A percentile compares a stretch with the other conserved stretches of the same genome.
These are phyloP conservation scores for Pseudogymnoascus sp. DNA, from an alignment of 2,329 filamentous ascomycete species.

Conservation along the genomic window DNA sequence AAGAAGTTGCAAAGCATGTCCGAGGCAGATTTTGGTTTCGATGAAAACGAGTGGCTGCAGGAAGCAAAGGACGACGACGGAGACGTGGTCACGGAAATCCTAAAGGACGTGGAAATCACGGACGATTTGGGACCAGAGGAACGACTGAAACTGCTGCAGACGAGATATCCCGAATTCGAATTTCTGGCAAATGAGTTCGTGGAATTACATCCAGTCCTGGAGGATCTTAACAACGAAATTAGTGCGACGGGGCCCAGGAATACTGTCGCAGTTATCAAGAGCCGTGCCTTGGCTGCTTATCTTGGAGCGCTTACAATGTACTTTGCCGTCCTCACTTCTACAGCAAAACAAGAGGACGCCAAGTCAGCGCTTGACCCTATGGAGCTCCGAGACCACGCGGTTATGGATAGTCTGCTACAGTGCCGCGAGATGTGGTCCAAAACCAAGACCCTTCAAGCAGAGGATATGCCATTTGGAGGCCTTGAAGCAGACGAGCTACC, in stretches of 20 bases:
- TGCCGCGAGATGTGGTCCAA: conserved; percentile 74
- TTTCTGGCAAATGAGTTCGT: conserved; percentile 65
- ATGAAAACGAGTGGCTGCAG: conserved; percentile 76
- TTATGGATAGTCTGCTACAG: conserved; percentile 78
- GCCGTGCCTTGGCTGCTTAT: conserved; percentile 76
- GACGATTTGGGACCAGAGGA: conserved; percentile 71
- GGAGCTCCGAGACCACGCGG: conserved; percentile 79
- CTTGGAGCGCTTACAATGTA: conserved; percentile 85
- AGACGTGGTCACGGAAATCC: conserved; percentile 73
- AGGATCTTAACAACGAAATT: conserved; percentile 45
- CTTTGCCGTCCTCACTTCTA: conserved; percentile 84
- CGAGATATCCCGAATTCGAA: conserved; percentile 87
- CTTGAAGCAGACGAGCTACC: conserved; percentile 27
- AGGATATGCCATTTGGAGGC: conserved; percentile 28
- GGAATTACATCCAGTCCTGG: conserved; percentile 47
- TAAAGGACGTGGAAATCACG: conserved; percentile 75
- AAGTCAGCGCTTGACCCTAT: conserved; percentile 57
- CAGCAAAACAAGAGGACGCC: conserved; percentile 51
- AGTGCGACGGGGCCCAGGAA: not conserved
- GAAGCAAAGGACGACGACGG: conserved; percentile 41
- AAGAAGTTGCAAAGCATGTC: conserved; percentile 86
- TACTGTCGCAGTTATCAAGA: conserved; percentile 57
- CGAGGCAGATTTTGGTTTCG: conserved; percentile 88
- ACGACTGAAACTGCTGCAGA: conserved; percentile 63
- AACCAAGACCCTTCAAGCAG: conserved; percentile 54